phyloP scores from a whole-genome alignment of 768 basidiomycete genomes.

The Saitozyma podzolica region DNA sequence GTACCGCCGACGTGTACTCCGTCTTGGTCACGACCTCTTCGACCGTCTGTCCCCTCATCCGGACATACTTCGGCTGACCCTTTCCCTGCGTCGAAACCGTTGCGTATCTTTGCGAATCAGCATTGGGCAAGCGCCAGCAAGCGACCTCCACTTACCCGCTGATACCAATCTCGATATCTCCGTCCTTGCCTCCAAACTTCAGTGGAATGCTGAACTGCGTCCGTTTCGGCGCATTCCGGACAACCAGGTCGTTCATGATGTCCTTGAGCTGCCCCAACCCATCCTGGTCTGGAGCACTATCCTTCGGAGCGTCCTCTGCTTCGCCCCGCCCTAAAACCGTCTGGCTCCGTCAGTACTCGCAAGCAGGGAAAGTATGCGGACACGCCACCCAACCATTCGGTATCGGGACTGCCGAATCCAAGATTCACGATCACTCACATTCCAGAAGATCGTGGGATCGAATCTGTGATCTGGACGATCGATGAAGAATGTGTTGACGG shows the following conservation, averaged over 20 bases:
- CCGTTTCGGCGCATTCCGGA: slow-evolving; percentile 63
- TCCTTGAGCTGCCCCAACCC: slow-evolving; percentile 46
- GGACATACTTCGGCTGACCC: slow-evolving; percentile 77
- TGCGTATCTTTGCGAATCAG: slow-evolving; percentile 65
- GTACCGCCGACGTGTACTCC: slow-evolving; percentile 73
- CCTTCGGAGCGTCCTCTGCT: slow-evolving; percentile 15
- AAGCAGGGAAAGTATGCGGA: background rate
- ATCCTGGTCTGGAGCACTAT: slow-evolving; percentile 63
- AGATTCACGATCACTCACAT: slow-evolving; percentile 20
- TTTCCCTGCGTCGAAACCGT: slow-evolving; percentile 85
- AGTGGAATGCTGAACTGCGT: slow-evolving; percentile 80
- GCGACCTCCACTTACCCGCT: slow-evolving; percentile 40
- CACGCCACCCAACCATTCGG: no score
- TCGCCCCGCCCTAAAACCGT: slow-evolving; percentile 43
- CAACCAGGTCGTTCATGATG: slow-evolving; percentile 42
- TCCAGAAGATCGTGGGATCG: slow-evolving; percentile 41
- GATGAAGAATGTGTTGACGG: slow-evolving; percentile 45
- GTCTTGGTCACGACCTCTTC: slow-evolving; percentile 75
- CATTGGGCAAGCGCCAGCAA: background rate
- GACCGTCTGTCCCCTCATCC: slow-evolving; percentile 71
- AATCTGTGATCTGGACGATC: slow-evolving; percentile 38
- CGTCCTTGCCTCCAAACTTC: slow-evolving; percentile 65
- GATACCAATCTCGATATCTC: slow-evolving; percentile 53
- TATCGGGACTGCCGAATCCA: background rate
- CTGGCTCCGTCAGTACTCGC: slow-evolving; percentile 15